phyloP scores from a whole-genome alignment of 495 filamentous ascomycete species.

The Acidiella bohemica region DNA sequence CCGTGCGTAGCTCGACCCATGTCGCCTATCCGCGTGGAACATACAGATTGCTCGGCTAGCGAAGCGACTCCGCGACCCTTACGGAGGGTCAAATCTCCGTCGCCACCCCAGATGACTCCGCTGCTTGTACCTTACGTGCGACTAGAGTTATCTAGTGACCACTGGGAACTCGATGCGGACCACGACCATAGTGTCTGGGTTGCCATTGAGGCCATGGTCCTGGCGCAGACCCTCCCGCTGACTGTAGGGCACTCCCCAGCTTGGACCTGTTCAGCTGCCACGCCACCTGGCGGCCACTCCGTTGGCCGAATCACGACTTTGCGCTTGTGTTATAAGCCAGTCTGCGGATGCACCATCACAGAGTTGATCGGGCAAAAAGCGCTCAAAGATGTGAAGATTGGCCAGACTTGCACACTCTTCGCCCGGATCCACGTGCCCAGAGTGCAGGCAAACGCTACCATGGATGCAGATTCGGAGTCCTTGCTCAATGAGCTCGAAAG shows the following conservation, averaged over 20 bases:
- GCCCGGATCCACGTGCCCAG: slow-evolving; percentile 9
- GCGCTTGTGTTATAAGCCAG: slow-evolving; percentile 14
- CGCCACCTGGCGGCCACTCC: too few relatives aligned
- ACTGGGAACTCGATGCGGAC: slow-evolving; percentile 4
- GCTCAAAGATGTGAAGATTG: slow-evolving; percentile 6
- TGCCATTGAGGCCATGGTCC: slow-evolving; percentile 11
- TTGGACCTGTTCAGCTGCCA: too few relatives aligned
- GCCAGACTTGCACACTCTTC: slow-evolving; percentile 12
- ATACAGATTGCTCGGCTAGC: too few relatives aligned
- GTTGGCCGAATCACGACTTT: slow-evolving; percentile 10
- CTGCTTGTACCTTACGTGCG: slow-evolving; percentile 10
- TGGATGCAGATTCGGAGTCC: slow-evolving; percentile 7
- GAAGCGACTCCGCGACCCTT: not conserved
- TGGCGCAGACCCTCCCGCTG: not conserved
- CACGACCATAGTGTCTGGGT: slow-evolving; percentile 14
- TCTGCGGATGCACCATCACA: slow-evolving; percentile 1
- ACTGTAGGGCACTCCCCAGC: not conserved
- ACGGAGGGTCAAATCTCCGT: not conserved
- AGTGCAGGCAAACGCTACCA: not conserved
- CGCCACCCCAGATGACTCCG: not conserved
- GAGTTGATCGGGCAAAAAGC: slow-evolving; percentile 15
- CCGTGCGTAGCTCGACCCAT: too few relatives aligned
- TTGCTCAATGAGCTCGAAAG: slow-evolving; percentile 19
- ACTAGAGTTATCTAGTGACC: slow-evolving; percentile 3
- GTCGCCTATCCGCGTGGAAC: too few relatives aligned